Conservation (phyloP, 2,329 filamentous ascomycete genomes). For the Verticillium nonalfalfae region DNA sequence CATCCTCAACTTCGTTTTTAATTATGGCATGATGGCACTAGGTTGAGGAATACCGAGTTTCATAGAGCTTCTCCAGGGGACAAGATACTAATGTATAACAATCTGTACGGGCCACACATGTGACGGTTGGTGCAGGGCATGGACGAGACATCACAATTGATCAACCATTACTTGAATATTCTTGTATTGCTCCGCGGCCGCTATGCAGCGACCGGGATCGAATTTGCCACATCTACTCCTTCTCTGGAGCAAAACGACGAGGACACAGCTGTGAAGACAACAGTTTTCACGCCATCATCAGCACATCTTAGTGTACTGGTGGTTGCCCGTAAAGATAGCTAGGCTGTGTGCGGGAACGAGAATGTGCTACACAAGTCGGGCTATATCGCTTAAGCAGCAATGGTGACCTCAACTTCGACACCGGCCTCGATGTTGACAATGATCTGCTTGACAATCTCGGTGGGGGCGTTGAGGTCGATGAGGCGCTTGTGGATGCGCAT, state of each 20-base stretch:
- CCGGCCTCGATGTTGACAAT: conserved; percentile 94
- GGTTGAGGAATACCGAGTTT: background rate
- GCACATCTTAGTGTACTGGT: background rate
- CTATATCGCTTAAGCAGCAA: conserved; percentile 60
- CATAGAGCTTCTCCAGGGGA: too few species aligned
- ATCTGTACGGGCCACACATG: background rate
- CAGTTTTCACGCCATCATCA: background rate
- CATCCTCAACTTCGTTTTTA: too few species aligned
- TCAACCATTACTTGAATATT: background rate
- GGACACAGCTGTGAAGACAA: too few species aligned
- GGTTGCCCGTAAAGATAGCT: background rate
- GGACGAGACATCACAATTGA: background rate
- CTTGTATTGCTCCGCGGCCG: background rate
- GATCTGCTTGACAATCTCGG: conserved; percentile 95
- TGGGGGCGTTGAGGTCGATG: conserved; percentile 95
- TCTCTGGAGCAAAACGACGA: background rate
- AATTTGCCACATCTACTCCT: background rate
- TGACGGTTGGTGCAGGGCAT: background rate
- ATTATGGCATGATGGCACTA: background rate
- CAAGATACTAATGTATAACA: too few species aligned
- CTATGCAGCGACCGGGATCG: background rate
- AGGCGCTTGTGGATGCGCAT: conserved; percentile 99
- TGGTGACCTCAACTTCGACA: conserved; percentile 90
- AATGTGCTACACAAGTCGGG: background rate
- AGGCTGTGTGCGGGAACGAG: too few species aligned